A percentile compares a stretch with the other conserved stretches of the same genome.
Evolutionary conservation across 768 basidiomycete genomes (phyloP).

Genomic region (Lactarius sp.): DNA sequence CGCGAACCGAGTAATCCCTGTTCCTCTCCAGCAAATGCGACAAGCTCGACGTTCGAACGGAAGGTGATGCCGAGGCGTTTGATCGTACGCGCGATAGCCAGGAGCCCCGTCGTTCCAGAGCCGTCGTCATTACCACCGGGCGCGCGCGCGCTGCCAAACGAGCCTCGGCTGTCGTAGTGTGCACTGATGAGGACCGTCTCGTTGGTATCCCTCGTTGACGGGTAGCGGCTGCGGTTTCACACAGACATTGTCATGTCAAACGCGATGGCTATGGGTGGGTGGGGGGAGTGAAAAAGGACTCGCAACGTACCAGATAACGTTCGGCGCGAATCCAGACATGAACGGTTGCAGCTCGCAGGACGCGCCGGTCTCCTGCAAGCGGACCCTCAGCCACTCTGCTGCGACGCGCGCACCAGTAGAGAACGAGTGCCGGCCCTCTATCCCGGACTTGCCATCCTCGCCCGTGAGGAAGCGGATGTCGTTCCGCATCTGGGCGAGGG

Average conservation of each 20-base stretch:
- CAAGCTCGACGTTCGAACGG: constrained; percentile 71
- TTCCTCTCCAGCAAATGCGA: constrained; percentile 87
- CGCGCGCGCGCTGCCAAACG: constrained; percentile 70
- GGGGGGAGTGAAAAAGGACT: too few relatives aligned
- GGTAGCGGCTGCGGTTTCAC: constrained; percentile 47
- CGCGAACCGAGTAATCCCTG: constrained; percentile 79
- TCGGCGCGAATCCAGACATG: constrained; percentile 71
- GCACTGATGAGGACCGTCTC: constrained; percentile 71
- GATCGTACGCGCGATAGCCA: constrained; percentile 77
- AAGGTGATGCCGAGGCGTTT: constrained; percentile 61
- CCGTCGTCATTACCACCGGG: constrained; percentile 65
- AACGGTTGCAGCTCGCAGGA: constrained; percentile 64
- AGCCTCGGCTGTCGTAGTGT: constrained; percentile 90
- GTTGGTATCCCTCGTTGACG: constrained; percentile 48
- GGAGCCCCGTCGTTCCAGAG: constrained; percentile 61
- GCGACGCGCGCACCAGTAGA: constrained; percentile 58
- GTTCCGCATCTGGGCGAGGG: constrained; percentile 55
- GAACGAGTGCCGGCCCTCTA: constrained; percentile 81
- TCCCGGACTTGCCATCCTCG: constrained; percentile 67
- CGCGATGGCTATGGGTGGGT: too few relatives aligned
- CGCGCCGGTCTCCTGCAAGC: constrained; percentile 73
- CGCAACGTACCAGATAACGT: constrained; percentile 68
- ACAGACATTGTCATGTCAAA: background rate
- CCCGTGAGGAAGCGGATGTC: constrained; percentile 84
- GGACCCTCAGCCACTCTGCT: constrained; percentile 67